Base-by-base conservation (phyloP, 1,139 yeast genomes). In the Blastobotrys malaysiensis region DNA sequence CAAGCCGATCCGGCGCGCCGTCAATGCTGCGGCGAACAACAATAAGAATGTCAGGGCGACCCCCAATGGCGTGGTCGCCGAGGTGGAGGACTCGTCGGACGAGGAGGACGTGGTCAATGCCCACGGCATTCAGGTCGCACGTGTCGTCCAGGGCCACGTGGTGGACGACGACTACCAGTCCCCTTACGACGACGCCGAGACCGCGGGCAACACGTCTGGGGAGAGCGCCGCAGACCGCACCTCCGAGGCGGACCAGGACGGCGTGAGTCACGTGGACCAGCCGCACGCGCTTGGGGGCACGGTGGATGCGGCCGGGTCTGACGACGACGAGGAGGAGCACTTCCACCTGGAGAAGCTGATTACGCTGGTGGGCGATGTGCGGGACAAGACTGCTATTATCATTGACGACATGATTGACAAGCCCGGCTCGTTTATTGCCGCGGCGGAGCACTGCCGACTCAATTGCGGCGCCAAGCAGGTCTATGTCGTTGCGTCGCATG, bases 371-470 rank as follows among this genome's bases (percentile, higher is more conserved):
- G 99, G 99, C 60, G 95, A 93, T 68, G 99, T 95, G 50, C 83
- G 86, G 61, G 86, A 83, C 64, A 88, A 87, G 70, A 88, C 95
- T 4, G 98, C 98, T 24, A 88, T 95, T 63, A 88, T 95, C 56
- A 77, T 95, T 60, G 99, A 95, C 72, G 99, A 95, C 69, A 88
- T 93, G 95, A 86, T 95, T 63, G 99, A 93, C 68, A 88, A 95
- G 69, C 97, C 97, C 48, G 86, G 86, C 59, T 84, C 96, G 13
- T 91, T 90, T 69, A 86, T 95, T 62, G 93, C 97, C 45, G 99
- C 99, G 49, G 99, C 99, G 24, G 98, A 95, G 73, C 99, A 93
- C 73, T 83, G 95, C 69, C 81, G 95, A 63, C 77, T 88, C 71
- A 90, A 90, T 72, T 91, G 99, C 74, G 98, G 98, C 56, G 99